Percentiles rank a stretch among this genome's conserved stretches.
Evolutionary conservation across 164 flowering plant species (phyloP).

Genomic region (Tetrastigma voinierianum): DNA sequence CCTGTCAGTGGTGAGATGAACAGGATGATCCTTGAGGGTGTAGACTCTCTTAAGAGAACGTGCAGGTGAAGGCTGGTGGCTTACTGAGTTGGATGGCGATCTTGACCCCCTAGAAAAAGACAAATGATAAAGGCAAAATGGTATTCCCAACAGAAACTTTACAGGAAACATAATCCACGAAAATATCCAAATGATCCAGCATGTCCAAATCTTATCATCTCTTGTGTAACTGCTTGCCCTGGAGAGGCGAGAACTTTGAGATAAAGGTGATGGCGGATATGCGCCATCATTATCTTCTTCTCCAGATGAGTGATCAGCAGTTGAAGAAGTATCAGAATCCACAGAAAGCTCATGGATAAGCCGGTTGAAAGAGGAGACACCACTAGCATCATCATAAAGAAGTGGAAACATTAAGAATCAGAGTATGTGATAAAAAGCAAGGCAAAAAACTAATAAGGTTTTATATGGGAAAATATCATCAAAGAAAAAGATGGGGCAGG

Average conservation of each 20-base stretch:
- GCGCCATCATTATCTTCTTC: constrained; percentile 68
- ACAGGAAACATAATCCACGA: constrained; percentile 72
- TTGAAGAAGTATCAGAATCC: constrained; percentile 76
- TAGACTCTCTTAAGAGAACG: constrained; percentile 36
- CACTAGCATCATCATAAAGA: constrained; percentile 47
- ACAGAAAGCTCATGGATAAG: constrained; percentile 85
- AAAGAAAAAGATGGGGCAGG: too few species aligned
- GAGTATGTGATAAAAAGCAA: constrained; percentile 4
- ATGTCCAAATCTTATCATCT: constrained; percentile 41
- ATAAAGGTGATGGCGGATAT: constrained; percentile 57
- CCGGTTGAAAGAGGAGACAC: constrained; percentile 95
- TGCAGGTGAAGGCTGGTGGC: constrained; percentile 20
- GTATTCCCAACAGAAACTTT: constrained; percentile 56
- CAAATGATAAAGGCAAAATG: constrained; percentile 40
- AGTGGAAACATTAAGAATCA: not conserved
- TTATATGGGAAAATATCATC: not conserved
- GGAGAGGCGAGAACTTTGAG: constrained; percentile 63
- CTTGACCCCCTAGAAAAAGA: constrained; percentile 27
- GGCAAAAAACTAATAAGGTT: not conserved
- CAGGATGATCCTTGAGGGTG: constrained; percentile 58
- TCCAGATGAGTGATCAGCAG: constrained; percentile 63
- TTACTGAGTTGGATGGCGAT: constrained; percentile 23
- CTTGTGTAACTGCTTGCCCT: constrained; percentile 45
- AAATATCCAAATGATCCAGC: constrained; percentile 50
- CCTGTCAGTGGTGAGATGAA: constrained; percentile 79